These are phyloP conservation scores for Meripilus lineatus DNA, from an alignment of 1,284 basidiomycete genomes.

Conservation along the genomic window DNA sequence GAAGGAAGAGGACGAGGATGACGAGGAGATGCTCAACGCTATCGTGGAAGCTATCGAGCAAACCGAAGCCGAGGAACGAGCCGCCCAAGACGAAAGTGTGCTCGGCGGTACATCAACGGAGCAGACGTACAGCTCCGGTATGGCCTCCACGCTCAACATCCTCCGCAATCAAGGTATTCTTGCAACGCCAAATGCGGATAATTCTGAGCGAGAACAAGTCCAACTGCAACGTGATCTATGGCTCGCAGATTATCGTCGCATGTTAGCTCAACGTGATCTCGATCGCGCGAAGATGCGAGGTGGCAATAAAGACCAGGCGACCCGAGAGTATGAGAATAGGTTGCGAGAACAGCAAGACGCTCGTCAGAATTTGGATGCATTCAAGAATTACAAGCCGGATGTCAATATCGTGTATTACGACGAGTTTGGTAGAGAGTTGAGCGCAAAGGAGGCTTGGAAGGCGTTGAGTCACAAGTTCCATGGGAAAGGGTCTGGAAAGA, in stretches of 20 bases:
- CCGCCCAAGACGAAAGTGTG: conserved; percentile 25
- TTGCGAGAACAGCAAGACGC: conserved; percentile 90
- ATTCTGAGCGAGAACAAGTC: conserved; percentile 72
- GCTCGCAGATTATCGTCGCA: conserved; percentile 80
- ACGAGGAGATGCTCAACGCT: conserved; percentile 68
- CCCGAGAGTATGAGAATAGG: conserved; percentile 93
- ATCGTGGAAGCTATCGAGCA: conserved; percentile 63
- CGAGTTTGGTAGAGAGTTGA: conserved; percentile 87
- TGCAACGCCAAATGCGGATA: conserved; percentile 59
- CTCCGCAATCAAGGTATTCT: conserved; percentile 92
- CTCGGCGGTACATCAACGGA: conserved; percentile 59
- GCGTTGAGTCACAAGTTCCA: conserved; percentile 94
- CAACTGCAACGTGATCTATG: conserved; percentile 88
- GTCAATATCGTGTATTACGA: conserved; percentile 97
- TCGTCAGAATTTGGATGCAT: conserved; percentile 76
- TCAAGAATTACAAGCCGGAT: conserved; percentile 95
- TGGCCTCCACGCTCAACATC: conserved; percentile 86
- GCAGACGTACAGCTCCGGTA: conserved; percentile 72
- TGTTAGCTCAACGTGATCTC: conserved; percentile 74
- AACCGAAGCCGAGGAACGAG: conserved; percentile 51
- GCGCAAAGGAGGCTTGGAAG: conserved; percentile 97
- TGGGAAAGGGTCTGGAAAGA: conserved; percentile 89
- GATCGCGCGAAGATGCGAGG: conserved; percentile 74
- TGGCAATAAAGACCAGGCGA: conserved; percentile 88
- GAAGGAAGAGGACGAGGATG: conserved; percentile 75